Percentiles rank a stretch among this genome's conserved stretches.
Evolutionary conservation across 306 rosid species (phyloP).

Genomic region (Lupinus albus): DNA sequence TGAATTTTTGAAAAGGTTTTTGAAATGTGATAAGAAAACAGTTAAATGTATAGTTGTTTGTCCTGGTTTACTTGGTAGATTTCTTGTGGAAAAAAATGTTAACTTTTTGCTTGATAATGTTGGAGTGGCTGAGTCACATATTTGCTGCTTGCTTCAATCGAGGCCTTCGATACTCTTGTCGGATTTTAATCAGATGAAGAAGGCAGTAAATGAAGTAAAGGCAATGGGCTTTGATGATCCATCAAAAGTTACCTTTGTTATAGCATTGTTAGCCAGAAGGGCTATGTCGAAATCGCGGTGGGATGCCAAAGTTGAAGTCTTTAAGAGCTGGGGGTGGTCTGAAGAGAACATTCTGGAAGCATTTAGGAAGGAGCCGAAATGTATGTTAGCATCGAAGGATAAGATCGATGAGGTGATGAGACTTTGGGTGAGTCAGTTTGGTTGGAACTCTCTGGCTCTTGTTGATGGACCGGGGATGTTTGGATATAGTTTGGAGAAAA

Average conservation of each 20-base stretch:
- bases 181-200: neutral
- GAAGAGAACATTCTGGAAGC: constrained; percentile 46
- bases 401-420: constrained; percentile 52
- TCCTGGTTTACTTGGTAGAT: neutral
- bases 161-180: neutral
- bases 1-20: neutral
- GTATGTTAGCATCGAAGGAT: constrained; percentile 44
- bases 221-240: constrained; percentile 46
- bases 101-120: neutral
- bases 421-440: constrained; percentile 47
- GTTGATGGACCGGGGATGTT: neutral
- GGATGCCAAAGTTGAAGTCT: constrained; percentile 42
- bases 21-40: neutral
- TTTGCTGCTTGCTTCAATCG: neutral
- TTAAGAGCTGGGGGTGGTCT: constrained; percentile 53
- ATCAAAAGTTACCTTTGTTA: constrained; percentile 20
- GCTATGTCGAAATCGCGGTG: constrained; percentile 37
- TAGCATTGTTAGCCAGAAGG: constrained; percentile 31
- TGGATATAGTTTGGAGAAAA: constrained; percentile 50
- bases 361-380: constrained; percentile 43
- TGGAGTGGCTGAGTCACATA: neutral
- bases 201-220: constrained; percentile 38
- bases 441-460: constrained; percentile 38
- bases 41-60: neutral
- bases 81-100: neutral